Conservation (phyloP, 2,329 filamentous ascomycete genomes). For the Cyphellophora europaea region DNA sequence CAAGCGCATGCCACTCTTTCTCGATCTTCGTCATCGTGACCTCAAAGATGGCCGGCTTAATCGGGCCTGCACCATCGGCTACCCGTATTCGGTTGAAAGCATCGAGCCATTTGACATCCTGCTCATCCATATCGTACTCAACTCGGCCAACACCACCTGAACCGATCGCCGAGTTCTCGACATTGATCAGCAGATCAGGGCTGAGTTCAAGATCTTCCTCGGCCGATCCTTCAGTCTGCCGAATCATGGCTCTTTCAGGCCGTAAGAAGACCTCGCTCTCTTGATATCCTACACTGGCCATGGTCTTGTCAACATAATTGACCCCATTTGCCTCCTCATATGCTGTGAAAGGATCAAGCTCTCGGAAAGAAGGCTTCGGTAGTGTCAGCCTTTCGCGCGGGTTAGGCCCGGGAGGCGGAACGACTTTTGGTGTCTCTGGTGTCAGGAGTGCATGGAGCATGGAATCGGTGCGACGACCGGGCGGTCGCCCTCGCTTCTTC, state of each 20-base stretch:
- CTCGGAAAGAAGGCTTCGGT: constrained; percentile 37
- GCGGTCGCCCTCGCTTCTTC: constrained; percentile 40
- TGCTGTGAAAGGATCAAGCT: constrained; percentile 37
- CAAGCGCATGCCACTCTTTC: constrained; percentile 93
- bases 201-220: constrained; percentile 55
- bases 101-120: constrained; percentile 93
- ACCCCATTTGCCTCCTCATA: constrained; percentile 78
- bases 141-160: constrained; percentile 63
- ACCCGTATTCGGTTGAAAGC: constrained; percentile 70
- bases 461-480: constrained; percentile 53
- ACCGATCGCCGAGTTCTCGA: constrained; percentile 44
- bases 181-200: constrained; percentile 47
- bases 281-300: constrained; percentile 94
- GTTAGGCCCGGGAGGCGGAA: constrained; percentile 40
- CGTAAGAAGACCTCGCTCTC: constrained; percentile 83
- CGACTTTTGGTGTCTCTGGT: constrained; percentile 44
- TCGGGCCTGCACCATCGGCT: constrained; percentile 63
- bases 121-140: constrained; percentile 99
- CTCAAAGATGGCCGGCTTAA: constrained; percentile 90
- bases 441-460: constrained; percentile 53
- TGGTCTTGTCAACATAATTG: constrained; percentile 89
- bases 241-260: constrained; percentile 61
- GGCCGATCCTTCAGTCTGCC: constrained; percentile 51
- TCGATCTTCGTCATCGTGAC: constrained; percentile 98
- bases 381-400: constrained; percentile 39